Evolutionary conservation across 441 rosid genomes (phyloP).

Genomic region (Dalechampia spathulata): DNA sequence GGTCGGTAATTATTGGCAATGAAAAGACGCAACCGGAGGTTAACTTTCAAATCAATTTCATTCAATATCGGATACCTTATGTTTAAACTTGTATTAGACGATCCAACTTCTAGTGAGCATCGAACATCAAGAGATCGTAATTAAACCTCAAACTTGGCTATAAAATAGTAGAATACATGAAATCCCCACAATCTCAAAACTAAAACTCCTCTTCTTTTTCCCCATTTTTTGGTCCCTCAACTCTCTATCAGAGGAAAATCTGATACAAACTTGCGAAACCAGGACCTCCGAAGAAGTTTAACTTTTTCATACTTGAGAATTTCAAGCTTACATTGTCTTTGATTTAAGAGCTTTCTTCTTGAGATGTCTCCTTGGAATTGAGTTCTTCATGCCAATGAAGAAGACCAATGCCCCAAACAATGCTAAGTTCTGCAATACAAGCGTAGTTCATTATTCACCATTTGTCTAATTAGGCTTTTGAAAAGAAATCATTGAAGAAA

Average conservation of each 20-base stretch:
- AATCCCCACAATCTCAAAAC: background rate
- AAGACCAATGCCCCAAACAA: slow-evolving; percentile 65
- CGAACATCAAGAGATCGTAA: no score
- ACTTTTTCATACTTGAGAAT: background rate
- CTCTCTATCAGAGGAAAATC: slow-evolving; percentile 4
- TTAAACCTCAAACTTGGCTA: slow-evolving; percentile 12
- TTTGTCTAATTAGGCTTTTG: no score
- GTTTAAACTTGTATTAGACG: no score
- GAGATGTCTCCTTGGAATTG: slow-evolving; percentile 52
- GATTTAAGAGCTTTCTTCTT: slow-evolving; percentile 55
- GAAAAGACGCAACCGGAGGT: no score
- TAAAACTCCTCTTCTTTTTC: background rate
- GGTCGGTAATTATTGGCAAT: no score
- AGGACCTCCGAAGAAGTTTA: slow-evolving; percentile 1
- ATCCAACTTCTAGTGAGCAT: background rate
- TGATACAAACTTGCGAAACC: slow-evolving; percentile 18
- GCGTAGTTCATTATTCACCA: background rate
- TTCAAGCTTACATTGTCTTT: slow-evolving; percentile 29
- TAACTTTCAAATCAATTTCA: no score
- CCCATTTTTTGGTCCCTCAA: slow-evolving; percentile 1
- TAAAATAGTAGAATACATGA: background rate
- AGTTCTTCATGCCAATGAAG: slow-evolving; percentile 77
- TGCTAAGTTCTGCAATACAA: slow-evolving; percentile 46
- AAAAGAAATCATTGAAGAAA: no score
- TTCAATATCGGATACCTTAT: no score